Evolutionary conservation across 2,329 filamentous ascomycete genomes (phyloP).

Genomic region (Domatiomyces catenatus): DNA sequence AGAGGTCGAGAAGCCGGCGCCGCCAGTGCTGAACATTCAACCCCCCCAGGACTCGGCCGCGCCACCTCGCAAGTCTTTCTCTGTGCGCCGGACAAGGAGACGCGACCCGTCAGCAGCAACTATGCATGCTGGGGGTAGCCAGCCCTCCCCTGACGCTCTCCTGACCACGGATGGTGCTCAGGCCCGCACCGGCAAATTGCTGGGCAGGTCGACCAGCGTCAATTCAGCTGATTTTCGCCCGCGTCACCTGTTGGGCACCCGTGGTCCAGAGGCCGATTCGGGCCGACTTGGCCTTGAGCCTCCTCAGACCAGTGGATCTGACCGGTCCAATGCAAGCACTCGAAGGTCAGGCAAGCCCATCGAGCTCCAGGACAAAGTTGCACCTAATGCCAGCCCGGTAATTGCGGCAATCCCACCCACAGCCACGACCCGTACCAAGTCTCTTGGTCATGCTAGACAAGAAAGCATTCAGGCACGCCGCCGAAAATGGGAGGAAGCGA

Average conservation of each 20-base stretch:
- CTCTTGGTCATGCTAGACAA: constrained; percentile 70
- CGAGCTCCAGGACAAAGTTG: constrained; percentile 31
- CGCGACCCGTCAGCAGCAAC: constrained; percentile 38
- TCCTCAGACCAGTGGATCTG: constrained; percentile 62
- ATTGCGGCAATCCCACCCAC: constrained; percentile 36
- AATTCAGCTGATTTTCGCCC: constrained; percentile 68
- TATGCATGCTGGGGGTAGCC: constrained; percentile 42
- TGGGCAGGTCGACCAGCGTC: constrained; percentile 80
- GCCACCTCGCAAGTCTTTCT: constrained; percentile 72
- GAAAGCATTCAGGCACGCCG: constrained; percentile 86
- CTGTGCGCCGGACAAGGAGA: constrained; percentile 51
- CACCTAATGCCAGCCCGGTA: constrained; percentile 37
- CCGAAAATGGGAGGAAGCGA: constrained; percentile 52
- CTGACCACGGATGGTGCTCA: constrained; percentile 44
- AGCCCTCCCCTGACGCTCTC: constrained; percentile 63
- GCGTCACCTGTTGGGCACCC: constrained; percentile 43
- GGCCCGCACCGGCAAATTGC: constrained; percentile 48
- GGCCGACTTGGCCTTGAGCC: constrained; percentile 43
- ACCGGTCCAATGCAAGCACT: constrained; percentile 46
- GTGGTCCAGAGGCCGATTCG: constrained; percentile 38
- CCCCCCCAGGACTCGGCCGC: constrained; percentile 51
- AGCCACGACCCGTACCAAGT: constrained; percentile 61
- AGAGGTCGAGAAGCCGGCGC: constrained; percentile 45
- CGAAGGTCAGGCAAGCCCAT: constrained; percentile 26
- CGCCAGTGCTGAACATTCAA: constrained; percentile 67